Evolutionary conservation across 1,284 basidiomycete species (phyloP).

Genomic region (Entoloma clypeatum): DNA sequence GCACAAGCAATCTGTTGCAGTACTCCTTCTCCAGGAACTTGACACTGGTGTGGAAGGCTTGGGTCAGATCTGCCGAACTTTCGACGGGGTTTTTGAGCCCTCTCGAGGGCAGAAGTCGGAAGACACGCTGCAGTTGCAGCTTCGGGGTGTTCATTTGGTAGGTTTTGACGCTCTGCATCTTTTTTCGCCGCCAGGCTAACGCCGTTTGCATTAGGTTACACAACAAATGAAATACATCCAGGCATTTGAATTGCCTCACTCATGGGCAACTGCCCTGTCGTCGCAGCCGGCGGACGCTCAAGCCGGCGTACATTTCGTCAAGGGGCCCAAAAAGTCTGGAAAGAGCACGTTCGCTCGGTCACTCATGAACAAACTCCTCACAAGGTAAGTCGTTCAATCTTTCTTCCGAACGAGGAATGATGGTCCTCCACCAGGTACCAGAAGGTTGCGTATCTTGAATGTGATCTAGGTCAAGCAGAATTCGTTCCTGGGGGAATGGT

Average conservation of each 20-base stretch:
- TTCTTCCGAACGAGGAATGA: slow-evolving; percentile 1
- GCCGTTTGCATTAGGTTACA: slow-evolving; percentile 32
- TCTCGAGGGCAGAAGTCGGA: slow-evolving; percentile 33
- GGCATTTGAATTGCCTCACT: slow-evolving; percentile 47
- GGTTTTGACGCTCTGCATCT: slow-evolving; percentile 21
- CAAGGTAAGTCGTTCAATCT: slow-evolving; percentile 37
- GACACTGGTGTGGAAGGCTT: slow-evolving; percentile 60
- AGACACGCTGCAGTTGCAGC: slow-evolving; percentile 32
- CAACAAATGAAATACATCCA: slow-evolving; percentile 41
- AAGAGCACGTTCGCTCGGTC: slow-evolving; percentile 86
- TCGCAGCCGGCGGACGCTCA: slow-evolving; percentile 6
- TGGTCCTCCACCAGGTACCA: slow-evolving; percentile 45
- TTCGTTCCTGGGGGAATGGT: slow-evolving; percentile 88
- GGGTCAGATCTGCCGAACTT: slow-evolving; percentile 56
- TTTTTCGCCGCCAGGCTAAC: slow-evolving; percentile 2
- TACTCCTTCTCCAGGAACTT: slow-evolving; percentile 54
- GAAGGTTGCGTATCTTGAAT: slow-evolving; percentile 86
- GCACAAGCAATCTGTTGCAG: slow-evolving; percentile 25
- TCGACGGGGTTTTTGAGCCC: slow-evolving; percentile 54
- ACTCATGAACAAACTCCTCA: slow-evolving; percentile 69
- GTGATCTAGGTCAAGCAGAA: slow-evolving; percentile 92
- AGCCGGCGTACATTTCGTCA: slow-evolving; percentile 55
- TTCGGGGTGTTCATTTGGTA: slow-evolving; percentile 57
- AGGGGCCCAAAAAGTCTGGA: slow-evolving; percentile 83
- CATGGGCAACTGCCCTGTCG: slow-evolving; percentile 57